Evolutionary conservation across 805 yeast genomes (phyloP), one percentile per base, ranked within the genome.

Genomic region (Ogataea parapolymorpha): DNA sequence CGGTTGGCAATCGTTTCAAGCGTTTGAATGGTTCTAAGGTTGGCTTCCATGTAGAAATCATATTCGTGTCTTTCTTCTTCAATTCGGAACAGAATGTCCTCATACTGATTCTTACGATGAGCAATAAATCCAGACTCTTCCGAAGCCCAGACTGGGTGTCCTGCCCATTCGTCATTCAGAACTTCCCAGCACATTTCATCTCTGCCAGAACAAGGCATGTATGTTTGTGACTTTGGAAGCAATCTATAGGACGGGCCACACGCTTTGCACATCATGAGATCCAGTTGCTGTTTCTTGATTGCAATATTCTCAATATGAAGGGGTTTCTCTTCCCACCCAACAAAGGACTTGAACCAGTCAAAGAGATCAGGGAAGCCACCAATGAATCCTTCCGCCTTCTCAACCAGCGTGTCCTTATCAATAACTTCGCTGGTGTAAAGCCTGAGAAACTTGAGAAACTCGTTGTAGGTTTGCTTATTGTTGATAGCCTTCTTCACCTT

Each of bases 141-240:
- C 0, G 98, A 91, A 4, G 98, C 99, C 99, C 99, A 93, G n/a
- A 96, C 95, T 16, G 99, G 99, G 65, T 93, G 98, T 6, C 97
- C 96, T 26, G 93, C 98, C 97, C 98, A 93, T 65, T 91, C 98
- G 62, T 93, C 99, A 63, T 93, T 93, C 54, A 93, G 74, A 12
- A 93, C 96, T 58, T 91, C 97, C 97, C 97, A 91, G 62, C 99
- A 93, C 90, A 93, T 85, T 55, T 91, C 98, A 65, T 93, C 99
- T 55, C 99, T 80, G 13, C 99, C 99, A 8, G 95, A 85, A 55
- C 98, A 91, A 16, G 98, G 97, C 95, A 89, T 89, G 57, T 79
- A 85, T 0, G 96, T 87, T 61, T 91, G 98, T 1, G 93, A 79
- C 55, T 90, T 90, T 20, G 99, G 99, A 40, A 91, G 72, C 55